These are phyloP conservation scores for Eudorina sp. DNA, from an alignment of 139 green algal species.

Conservation along the genomic window DNA sequence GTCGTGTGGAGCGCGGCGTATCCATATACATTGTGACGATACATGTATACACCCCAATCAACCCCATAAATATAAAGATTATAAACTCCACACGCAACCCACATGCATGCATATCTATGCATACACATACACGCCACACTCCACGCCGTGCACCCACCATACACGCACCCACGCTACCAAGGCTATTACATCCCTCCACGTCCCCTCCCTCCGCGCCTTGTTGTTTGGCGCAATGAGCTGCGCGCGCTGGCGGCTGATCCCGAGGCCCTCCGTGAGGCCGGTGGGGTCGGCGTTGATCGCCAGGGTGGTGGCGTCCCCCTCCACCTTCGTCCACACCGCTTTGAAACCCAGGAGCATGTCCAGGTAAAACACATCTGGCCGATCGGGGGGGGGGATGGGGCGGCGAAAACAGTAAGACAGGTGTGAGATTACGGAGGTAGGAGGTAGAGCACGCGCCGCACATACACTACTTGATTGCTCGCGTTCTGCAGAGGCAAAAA, in stretches of 20 bases:
- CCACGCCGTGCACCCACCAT: not conserved
- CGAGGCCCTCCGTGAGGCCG: not conserved
- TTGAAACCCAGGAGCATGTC: not conserved
- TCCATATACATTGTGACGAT: too few relatives aligned
- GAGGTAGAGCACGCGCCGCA: too few relatives aligned
- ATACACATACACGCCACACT: not conserved
- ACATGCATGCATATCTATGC: too few relatives aligned
- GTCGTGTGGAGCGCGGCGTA: too few relatives aligned
- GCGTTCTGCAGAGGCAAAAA: too few relatives aligned
- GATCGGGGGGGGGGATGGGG: not conserved
- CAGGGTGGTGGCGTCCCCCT: not conserved
- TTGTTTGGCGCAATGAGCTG: slow-evolving; percentile 6
- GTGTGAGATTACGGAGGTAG: too few relatives aligned
- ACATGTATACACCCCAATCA: too few relatives aligned
- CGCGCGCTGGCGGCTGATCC: not conserved
- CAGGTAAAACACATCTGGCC: slow-evolving; percentile 1
- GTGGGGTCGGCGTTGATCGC: not conserved
- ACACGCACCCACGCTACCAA: too few relatives aligned
- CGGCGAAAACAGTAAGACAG: not conserved
- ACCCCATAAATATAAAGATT: too few relatives aligned
- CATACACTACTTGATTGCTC: too few relatives aligned
- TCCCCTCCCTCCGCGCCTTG: not conserved
- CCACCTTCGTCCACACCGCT: slow-evolving; percentile 16
- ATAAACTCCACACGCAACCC: too few relatives aligned
- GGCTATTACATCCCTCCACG: too few relatives aligned